Evolutionary conservation across 75 land plant species (phyloP), one percentile per base, ranked within the genome.

Genomic region (Azolla pinnata): DNA sequence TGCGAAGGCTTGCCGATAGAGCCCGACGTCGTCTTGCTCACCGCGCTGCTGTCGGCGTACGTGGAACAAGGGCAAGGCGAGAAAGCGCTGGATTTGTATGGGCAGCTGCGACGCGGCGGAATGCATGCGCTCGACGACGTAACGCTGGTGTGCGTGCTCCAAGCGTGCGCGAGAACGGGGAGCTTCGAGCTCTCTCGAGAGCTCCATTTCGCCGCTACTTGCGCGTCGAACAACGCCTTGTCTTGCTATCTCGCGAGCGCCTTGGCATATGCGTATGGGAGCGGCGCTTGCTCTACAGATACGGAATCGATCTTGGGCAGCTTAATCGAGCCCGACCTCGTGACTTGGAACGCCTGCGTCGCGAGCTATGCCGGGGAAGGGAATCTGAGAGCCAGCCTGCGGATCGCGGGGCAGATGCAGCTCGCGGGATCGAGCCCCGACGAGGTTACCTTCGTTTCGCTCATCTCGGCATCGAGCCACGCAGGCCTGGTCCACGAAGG

Each of bases 21-120:
- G 26, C 64, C 61, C 55, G 70, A 79, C 56, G 68, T 45, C 10
- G 38, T 67, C n/a, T 57, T 67, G 2, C 75, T 62, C 53, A 79
- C 78, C 19, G 64, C 74, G 52, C 32, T 79, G 51, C 67, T 63
- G 0, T 53, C 64, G 18, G 73, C 67, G 32, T 42, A 75, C 14
- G 65, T 63, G 29, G 62, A 79, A 31, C 32, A 31, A 27, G 71
- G 82, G 18, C 63, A 57, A 35, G 64, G 63, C 50, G 63, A 62
- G 24, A 28, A 31, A 61, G 74, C 75, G 9, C 33, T 79, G 9
- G 19, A 33, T 19, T 28, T 75, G 34, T 53, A 75, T 38, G 4
- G 27, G 10, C 51, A 31, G 44, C 66, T 79, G 75, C 52, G 28
- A 0, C 18, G 35, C 2, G 73, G 63, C 17, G 44, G 28, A n/a